Base-by-base conservation (phyloP, 1,284 basidiomycete genomes). In the Fereydounia khargensis region DNA sequence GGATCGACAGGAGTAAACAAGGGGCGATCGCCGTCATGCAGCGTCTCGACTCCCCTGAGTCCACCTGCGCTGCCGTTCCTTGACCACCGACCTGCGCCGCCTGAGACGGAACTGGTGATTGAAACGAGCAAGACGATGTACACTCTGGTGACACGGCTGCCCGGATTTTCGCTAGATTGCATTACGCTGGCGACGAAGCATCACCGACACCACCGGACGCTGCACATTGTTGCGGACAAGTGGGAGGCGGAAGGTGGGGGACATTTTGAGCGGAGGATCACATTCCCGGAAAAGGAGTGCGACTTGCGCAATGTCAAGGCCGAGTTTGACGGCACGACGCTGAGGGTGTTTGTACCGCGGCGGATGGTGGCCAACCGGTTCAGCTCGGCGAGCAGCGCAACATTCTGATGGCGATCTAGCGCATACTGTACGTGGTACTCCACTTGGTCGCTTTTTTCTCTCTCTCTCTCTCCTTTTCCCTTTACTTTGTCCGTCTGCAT, bases 141-240 rank as follows among this genome's bases (percentile, higher is more conserved):
- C 25, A 39, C 33, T 0, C 47, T 73, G 6, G 39, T 53, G 10
- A 54, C 58, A 4, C 33, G 50, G 21, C 48, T 73, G n/a, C 70
- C 70, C 9, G 66, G 66, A 11, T 73, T 73, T 30, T 47, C 47
- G 24, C 42, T 72, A 4, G 67, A 72, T 24, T 61, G 60, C 31
- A 66, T 73, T 35, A 73, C 69, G 16, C 47, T 73, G 8, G 63
- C 65, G 0, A 70, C 66, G 27, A 72, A 73, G 40, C 65, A 61
- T 9, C 53, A 60, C 35, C 45, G 48, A 30, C 49, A 64, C 17
- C 56, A 68, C n/a, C 60, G 64, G 21, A 73, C 69, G 10, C 40
- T 73, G 35, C 60, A 70, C 35, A 62, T 73, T 33, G 57, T 70
- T 2, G 70, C 70, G 2, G 70, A 68, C 57, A 68, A 61, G 45